phyloP scores from a whole-genome alignment of 768 basidiomycete species.

The Suillus occidentalis region DNA sequence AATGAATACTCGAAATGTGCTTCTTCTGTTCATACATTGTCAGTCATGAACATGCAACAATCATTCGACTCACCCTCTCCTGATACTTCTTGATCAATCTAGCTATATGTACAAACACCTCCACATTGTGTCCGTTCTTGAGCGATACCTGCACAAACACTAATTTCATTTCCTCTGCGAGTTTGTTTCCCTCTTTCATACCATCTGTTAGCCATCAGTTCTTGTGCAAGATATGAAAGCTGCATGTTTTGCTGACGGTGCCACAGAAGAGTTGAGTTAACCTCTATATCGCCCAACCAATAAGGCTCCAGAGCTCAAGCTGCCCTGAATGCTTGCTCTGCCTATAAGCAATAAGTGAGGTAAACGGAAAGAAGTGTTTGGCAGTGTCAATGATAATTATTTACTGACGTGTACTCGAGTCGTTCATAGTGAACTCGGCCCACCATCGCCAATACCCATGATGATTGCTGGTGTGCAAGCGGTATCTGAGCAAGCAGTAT shows the following conservation, averaged over 20 bases:
- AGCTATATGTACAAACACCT: constrained; percentile 1
- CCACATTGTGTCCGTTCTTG: constrained; percentile 1
- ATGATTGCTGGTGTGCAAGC: constrained; percentile 65
- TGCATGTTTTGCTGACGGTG: constrained; percentile 83
- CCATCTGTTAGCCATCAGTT: constrained; percentile 31
- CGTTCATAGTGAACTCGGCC: constrained; percentile 96
- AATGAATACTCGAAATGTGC: background rate
- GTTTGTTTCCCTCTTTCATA: background rate
- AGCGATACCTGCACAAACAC: constrained; percentile 2
- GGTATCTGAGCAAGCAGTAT: no score
- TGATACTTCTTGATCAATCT: constrained; percentile 1
- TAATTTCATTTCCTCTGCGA: background rate
- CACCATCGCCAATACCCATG: constrained; percentile 78
- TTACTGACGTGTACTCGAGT: constrained; percentile 84
- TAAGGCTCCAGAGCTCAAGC: constrained; percentile 87
- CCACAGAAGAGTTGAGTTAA: constrained; percentile 95
- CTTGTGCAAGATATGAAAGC: constrained; percentile 91
- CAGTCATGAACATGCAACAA: background rate
- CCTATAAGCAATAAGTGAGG: constrained; percentile 47
- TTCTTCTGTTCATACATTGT: background rate
- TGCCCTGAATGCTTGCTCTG: constrained; percentile 84
- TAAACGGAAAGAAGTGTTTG: constrained; percentile 10
- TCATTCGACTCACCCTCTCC: background rate
- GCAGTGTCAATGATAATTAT: constrained; percentile 34
- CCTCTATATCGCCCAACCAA: constrained; percentile 89